Conservation (phyloP, 1,284 basidiomycete genomes). For the Rhodotorula glutinis region DNA sequence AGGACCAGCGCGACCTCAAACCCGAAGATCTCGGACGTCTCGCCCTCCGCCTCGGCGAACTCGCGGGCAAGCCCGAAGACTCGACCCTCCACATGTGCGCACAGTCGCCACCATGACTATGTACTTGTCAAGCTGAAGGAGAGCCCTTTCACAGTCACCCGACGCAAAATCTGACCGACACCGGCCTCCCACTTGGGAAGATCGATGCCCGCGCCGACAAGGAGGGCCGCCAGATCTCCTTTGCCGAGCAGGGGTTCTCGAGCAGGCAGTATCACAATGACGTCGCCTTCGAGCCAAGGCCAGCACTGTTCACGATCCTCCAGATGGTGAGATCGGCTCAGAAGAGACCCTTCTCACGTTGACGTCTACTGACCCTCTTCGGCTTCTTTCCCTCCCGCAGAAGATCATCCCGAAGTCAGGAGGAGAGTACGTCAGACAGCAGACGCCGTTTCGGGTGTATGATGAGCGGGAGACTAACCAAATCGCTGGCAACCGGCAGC, state of each 20-base stretch:
- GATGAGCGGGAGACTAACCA: no score
- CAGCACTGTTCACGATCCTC: slow-evolving; percentile 57
- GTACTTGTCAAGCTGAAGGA: neutral
- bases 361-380: neutral
- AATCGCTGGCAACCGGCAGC: slow-evolving; percentile 24
- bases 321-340: slow-evolving; percentile 34
- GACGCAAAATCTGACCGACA: slow-evolving; percentile 54
- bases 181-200: slow-evolving; percentile 45
- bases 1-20: slow-evolving; percentile 55
- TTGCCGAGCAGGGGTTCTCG: slow-evolving; percentile 31
- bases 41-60: slow-evolving; percentile 56
- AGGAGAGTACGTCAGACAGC: no score
- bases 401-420: neutral
- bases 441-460: no score
- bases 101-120: no score
- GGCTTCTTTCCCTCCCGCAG: neutral
- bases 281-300: slow-evolving; percentile 62
- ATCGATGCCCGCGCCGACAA: slow-evolving; percentile 37
- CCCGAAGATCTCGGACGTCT: slow-evolving; percentile 49
- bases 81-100: slow-evolving; percentile 51
- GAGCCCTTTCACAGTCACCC: slow-evolving; percentile 59
- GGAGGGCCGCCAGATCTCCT: slow-evolving; percentile 38
- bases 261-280: slow-evolving; percentile 25
- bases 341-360: neutral
- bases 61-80: slow-evolving; percentile 59